phyloP scores from a whole-genome alignment of 768 basidiomycete species.

The Boletus vermiculosoides region DNA sequence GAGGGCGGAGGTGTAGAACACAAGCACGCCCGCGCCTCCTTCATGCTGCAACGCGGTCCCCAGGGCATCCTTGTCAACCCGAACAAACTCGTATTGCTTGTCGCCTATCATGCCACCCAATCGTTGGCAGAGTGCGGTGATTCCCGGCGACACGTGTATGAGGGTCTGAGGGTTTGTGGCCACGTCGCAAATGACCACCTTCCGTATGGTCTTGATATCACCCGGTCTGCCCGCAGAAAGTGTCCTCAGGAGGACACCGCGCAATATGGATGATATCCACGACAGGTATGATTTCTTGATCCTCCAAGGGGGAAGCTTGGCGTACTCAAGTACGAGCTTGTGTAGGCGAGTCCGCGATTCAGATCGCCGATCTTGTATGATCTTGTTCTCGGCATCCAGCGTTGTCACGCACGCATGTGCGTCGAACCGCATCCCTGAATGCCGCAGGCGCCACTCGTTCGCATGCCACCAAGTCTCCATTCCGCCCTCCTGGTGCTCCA shows the following conservation, averaged over 20 bases:
- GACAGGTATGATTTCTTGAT: neutral
- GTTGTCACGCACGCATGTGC: constrained; percentile 16
- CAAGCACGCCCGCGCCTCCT: neutral
- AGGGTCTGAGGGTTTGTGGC: neutral
- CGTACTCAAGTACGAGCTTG: neutral
- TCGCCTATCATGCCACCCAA: neutral
- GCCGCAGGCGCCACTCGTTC: constrained; percentile 27
- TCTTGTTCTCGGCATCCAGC: neutral
- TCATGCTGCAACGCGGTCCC: neutral
- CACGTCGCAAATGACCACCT: neutral
- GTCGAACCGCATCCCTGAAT: constrained; percentile 29
- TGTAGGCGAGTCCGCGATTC: neutral
- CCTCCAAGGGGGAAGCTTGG: neutral
- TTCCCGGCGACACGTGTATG: neutral
- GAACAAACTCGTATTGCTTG: neutral
- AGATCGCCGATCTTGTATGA: neutral
- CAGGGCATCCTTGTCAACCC: neutral
- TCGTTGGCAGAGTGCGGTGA: neutral
- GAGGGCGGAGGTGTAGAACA: neutral
- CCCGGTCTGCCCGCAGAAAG: neutral
- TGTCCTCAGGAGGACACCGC: neutral
- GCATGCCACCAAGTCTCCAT: constrained; percentile 30
- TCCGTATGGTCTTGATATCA: neutral
- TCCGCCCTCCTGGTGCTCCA: constrained; percentile 26
- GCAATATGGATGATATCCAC: neutral